These are phyloP conservation scores for Phytophthora pinifolia DNA, from an alignment of 352 stramenopile genomes.

Conservation along the genomic window DNA sequence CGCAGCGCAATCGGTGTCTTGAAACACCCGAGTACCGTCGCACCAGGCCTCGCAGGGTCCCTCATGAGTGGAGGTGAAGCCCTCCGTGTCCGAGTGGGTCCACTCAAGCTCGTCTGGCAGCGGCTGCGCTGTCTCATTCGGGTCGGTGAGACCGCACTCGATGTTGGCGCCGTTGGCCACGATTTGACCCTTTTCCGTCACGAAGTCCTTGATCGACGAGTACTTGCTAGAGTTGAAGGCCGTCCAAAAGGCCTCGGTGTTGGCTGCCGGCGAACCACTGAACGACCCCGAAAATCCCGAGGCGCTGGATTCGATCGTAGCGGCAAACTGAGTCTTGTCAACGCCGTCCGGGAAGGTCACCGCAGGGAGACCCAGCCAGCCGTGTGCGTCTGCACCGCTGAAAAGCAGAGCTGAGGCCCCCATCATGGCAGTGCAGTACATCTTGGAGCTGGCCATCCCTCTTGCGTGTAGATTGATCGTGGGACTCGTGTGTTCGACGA, in stretches of 20 bases:
- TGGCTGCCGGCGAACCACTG: conserved; percentile 20
- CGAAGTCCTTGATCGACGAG: conserved; percentile 28
- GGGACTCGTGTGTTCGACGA: conserved; percentile 16
- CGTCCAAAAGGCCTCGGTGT: conserved; percentile 19
- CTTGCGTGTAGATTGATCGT: neutral
- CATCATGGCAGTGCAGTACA: conserved; percentile 5
- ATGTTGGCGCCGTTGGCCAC: conserved; percentile 17
- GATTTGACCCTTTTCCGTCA: conserved; percentile 15
- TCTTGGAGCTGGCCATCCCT: conserved; percentile 20
- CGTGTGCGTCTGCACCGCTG: conserved; percentile 30
- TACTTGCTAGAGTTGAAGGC: conserved; percentile 25
- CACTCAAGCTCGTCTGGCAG: conserved; percentile 36
- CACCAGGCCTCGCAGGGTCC: conserved; percentile 46
- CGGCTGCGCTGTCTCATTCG: conserved; percentile 25
- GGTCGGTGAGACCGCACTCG: conserved; percentile 32
- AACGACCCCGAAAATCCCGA: conserved; percentile 31
- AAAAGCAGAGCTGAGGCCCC: conserved; percentile 14
- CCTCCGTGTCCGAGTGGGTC: conserved; percentile 32
- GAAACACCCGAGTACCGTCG: conserved; percentile 34
- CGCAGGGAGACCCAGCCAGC: conserved; percentile 30
- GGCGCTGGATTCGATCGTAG: conserved; percentile 36
- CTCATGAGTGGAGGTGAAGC: conserved; percentile 33
- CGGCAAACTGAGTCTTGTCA: conserved; percentile 42
- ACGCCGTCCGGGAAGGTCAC: conserved; percentile 28
- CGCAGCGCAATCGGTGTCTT: conserved; percentile 33